phyloP scores from a whole-genome alignment of 2,329 filamentous ascomycete genomes.

The Ploettnerulaceae sp. region DNA sequence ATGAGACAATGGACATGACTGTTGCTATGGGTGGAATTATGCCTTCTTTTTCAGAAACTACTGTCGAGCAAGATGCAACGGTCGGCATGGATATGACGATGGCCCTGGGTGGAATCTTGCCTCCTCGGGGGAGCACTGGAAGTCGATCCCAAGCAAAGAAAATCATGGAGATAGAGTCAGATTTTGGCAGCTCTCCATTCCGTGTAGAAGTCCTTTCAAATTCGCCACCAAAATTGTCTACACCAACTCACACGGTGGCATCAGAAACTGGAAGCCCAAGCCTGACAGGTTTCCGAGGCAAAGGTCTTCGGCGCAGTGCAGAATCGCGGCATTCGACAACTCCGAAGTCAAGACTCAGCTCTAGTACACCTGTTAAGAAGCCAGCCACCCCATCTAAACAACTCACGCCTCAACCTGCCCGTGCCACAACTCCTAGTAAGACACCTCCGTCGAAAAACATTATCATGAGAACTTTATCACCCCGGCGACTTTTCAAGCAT shows the following conservation, averaged over 20 bases:
- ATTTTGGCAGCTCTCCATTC: conserved; percentile 44
- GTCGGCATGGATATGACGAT: conserved; percentile 61
- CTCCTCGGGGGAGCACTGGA: conserved; percentile 35
- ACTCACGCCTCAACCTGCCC: conserved; percentile 40
- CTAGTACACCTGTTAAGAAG: conserved; percentile 33
- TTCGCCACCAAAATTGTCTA: conserved; percentile 36
- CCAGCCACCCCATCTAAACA: conserved; percentile 37
- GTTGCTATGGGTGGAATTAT: conserved; percentile 45
- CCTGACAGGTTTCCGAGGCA: conserved; percentile 48
- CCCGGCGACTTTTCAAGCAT: conserved; percentile 41
- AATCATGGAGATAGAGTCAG: conserved; percentile 55
- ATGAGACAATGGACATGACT: conserved; percentile 46
- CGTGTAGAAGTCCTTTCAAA: conserved; percentile 30
- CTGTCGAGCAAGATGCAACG: conserved; percentile 40
- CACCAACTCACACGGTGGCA: conserved; percentile 35
- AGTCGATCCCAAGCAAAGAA: conserved; percentile 47
- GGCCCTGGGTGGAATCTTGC: conserved; percentile 51
- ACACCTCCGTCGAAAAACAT: conserved; percentile 45
- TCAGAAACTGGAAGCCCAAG: conserved; percentile 51
- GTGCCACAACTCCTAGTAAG: conserved; percentile 45
- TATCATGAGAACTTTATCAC: conserved; percentile 43
- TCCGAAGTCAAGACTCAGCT: conserved; percentile 32
- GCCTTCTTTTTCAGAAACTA: conserved; percentile 31
- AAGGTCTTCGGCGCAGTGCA: conserved; percentile 45
- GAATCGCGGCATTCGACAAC: conserved; percentile 40